Percentiles rank a stretch among this genome's conserved stretches.
Conservation (phyloP, 2,329 filamentous ascomycete species). For the Curvularia lunata region DNA sequence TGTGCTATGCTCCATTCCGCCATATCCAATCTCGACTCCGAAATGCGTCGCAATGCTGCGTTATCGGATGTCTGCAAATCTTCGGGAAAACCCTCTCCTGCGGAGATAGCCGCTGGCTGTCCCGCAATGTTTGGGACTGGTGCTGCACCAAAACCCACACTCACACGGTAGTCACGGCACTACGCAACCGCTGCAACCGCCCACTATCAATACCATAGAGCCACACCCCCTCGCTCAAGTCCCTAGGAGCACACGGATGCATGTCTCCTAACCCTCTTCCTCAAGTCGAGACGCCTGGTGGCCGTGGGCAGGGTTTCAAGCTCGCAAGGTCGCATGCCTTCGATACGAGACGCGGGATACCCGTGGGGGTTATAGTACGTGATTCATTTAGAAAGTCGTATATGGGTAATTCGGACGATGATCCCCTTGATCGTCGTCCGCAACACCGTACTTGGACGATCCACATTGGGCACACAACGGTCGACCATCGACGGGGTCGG, state of each 20-base stretch:
- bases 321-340: constrained; percentile 23
- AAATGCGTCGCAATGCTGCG: neutral
- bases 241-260: constrained; percentile 11
- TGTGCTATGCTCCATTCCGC: constrained; percentile 16
- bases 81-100: constrained; percentile 7
- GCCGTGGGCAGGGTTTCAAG: constrained; percentile 12
- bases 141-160: constrained; percentile 10
- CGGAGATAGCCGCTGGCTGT: constrained; percentile 21
- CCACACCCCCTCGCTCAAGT: constrained; percentile 6
- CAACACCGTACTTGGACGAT: constrained; percentile 19
- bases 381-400: constrained; percentile 36
- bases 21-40: constrained; percentile 8
- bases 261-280: constrained; percentile 7
- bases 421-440: constrained; percentile 10
- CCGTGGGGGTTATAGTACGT: constrained; percentile 38
- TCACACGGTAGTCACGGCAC: constrained; percentile 7
- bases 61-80: constrained; percentile 8
- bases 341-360: constrained; percentile 29
- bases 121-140: constrained; percentile 12
- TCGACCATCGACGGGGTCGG: constrained; percentile 18
- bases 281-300: constrained; percentile 15
- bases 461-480: constrained; percentile 21
- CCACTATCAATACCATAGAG: constrained; percentile 3
- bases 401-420: constrained; percentile 22
- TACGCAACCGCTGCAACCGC: constrained; percentile 22